phyloP scores from a whole-genome alignment of 768 basidiomycete species.

The Tylopilus subfusipes region DNA sequence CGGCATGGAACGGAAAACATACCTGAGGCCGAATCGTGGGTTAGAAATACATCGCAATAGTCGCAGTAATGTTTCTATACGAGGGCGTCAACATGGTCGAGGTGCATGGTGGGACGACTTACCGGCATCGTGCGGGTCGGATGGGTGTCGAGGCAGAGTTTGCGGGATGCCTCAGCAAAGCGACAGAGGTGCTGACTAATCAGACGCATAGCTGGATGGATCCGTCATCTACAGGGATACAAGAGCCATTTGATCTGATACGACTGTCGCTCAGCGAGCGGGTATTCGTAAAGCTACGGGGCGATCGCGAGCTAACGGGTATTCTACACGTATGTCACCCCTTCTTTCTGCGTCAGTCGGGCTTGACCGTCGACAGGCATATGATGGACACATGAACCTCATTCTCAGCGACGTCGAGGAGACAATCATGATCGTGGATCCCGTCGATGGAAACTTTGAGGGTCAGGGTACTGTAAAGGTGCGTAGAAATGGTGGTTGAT shows the following conservation, averaged over 20 bases:
- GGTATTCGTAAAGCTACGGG: constrained; percentile 95
- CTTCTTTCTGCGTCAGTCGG: background rate
- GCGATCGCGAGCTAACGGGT: constrained; percentile 88
- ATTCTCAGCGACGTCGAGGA: constrained; percentile 98
- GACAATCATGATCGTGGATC: constrained; percentile 93
- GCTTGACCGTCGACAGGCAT: constrained; percentile 59
- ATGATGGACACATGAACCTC: constrained; percentile 99
- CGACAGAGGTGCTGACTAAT: constrained; percentile 24
- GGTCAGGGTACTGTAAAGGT: constrained; percentile 66
- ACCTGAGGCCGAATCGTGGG: constrained; percentile 94
- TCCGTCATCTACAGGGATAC: constrained; percentile 67
- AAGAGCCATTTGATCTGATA: constrained; percentile 97
- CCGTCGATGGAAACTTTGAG: constrained; percentile 59
- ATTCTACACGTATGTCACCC: constrained; percentile 78
- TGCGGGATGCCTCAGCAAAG: constrained; percentile 2
- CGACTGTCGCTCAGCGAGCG: constrained; percentile 95
- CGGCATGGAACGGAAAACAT: constrained; percentile 16
- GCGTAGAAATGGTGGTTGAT: constrained; percentile 11
- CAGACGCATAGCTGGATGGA: constrained; percentile 49
- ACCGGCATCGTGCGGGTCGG: constrained; percentile 57
- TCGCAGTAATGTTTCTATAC: constrained; percentile 88
- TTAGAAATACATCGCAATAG: constrained; percentile 91
- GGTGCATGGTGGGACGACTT: constrained; percentile 26
- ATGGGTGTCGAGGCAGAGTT: constrained; percentile 25
- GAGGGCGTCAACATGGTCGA: constrained; percentile 3